Percentiles rank a stretch among this genome's conserved stretches.
These are phyloP conservation scores for Arthrobotrys conoides DNA, from an alignment of 2,329 filamentous ascomycete species.

Conservation along the genomic window DNA sequence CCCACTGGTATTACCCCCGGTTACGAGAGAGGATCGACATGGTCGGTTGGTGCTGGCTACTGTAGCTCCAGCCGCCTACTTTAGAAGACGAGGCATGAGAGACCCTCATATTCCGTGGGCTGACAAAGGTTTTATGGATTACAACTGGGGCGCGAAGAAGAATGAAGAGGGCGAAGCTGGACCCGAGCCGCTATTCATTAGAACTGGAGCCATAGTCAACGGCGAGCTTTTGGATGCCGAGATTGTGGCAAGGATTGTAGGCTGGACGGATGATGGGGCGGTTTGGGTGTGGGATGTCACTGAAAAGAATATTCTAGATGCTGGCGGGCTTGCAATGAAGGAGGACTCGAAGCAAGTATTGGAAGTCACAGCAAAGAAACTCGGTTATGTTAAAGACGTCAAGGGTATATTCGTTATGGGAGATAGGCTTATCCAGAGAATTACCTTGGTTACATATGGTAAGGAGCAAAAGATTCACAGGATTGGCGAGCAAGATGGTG, in stretches of 20 bases:
- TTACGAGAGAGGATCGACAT: neutral
- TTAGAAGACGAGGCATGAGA: slow-evolving; percentile 32
- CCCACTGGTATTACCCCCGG: slow-evolving; percentile 32
- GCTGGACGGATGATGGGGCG: slow-evolving; percentile 36
- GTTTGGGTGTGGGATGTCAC: slow-evolving; percentile 53
- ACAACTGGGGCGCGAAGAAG: slow-evolving; percentile 21
- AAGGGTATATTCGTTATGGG: slow-evolving; percentile 44
- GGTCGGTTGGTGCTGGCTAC: slow-evolving; percentile 36
- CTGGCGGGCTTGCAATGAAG: neutral
- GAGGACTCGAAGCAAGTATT: neutral
- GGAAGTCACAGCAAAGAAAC: slow-evolving; percentile 32
- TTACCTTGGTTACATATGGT: slow-evolving; percentile 45
- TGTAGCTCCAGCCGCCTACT: slow-evolving; percentile 42
- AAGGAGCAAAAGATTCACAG: slow-evolving; percentile 37
- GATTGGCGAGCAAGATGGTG: slow-evolving; percentile 26
- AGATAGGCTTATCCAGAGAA: slow-evolving; percentile 33
- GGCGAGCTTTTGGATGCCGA: slow-evolving; percentile 40
- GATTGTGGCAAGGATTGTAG: slow-evolving; percentile 40
- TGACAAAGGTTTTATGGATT: slow-evolving; percentile 38
- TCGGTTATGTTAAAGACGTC: slow-evolving; percentile 48
- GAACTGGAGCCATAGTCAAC: slow-evolving; percentile 39
- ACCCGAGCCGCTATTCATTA: slow-evolving; percentile 18
- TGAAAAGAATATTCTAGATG: slow-evolving; percentile 47
- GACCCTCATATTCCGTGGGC: slow-evolving; percentile 52
- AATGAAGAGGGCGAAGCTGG: neutral